Conservation (phyloP, 2,329 filamentous ascomycete species). For the Alternaria sp. region DNA sequence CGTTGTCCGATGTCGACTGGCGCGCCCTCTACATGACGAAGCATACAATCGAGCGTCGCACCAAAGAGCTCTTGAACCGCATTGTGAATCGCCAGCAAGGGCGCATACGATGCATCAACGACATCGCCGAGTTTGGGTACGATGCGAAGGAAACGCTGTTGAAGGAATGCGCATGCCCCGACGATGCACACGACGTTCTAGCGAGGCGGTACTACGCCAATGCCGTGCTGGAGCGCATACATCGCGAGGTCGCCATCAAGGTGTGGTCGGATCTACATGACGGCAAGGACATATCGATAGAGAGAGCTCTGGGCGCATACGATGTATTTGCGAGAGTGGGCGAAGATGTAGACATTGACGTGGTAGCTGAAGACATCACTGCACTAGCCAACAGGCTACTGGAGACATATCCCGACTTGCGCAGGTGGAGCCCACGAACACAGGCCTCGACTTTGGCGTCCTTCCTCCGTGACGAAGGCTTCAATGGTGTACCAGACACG, state of each 20-base stretch:
- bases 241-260: constrained; percentile 78
- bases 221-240: constrained; percentile 76
- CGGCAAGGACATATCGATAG: constrained; percentile 65
- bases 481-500: constrained; percentile 74
- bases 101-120: constrained; percentile 72
- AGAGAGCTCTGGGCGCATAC: constrained; percentile 79
- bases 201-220: constrained; percentile 79
- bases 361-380: constrained; percentile 68
- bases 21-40: constrained; percentile 58
- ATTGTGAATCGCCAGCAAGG: constrained; percentile 74
- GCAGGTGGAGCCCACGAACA: constrained; percentile 65
- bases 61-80: constrained; percentile 60
- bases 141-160: constrained; percentile 88
- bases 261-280: constrained; percentile 70
- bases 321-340: constrained; percentile 87
- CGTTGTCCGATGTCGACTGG: constrained; percentile 72
- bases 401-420: constrained; percentile 59
- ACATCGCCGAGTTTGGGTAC: constrained; percentile 76
- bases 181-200: constrained; percentile 73
- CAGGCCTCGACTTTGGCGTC: constrained; percentile 71
- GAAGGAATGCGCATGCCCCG: constrained; percentile 65
- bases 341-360: constrained; percentile 73
- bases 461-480: constrained; percentile 71
- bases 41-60: constrained; percentile 41
- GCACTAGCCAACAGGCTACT: constrained; percentile 65